phyloP scores from a whole-genome alignment of 2,329 filamentous ascomycete genomes.

The Trichoderma brevicompactum region DNA sequence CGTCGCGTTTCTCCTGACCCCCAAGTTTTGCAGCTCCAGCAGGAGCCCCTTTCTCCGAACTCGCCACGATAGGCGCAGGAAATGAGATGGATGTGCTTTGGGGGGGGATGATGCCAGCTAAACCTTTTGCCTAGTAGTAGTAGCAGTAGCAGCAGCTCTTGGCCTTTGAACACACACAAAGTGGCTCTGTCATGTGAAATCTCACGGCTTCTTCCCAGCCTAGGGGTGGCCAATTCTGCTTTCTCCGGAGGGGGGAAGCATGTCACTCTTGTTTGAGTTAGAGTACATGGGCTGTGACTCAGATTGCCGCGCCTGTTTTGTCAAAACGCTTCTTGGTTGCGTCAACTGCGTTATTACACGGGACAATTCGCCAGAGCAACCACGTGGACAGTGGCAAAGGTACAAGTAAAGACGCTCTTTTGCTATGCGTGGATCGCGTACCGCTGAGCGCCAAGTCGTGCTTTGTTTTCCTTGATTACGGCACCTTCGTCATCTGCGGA shows the following conservation, averaged over 20 bases:
- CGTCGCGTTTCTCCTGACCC: neutral
- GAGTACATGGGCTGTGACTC: slow-evolving; percentile 7
- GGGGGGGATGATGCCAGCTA: too few species aligned
- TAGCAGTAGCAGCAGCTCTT: neutral
- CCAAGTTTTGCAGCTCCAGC: slow-evolving; percentile 11
- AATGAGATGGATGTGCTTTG: too few species aligned
- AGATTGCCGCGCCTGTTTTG: neutral
- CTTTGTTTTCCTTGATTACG: too few species aligned
- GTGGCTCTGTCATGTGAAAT: slow-evolving; percentile 6
- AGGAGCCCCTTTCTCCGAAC: neutral
- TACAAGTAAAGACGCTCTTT: neutral
- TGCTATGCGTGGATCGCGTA: too few species aligned
- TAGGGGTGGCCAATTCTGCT: neutral
- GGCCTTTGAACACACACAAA: too few species aligned
- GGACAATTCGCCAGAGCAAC: neutral
- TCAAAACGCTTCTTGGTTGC: neutral
- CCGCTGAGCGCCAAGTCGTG: too few species aligned
- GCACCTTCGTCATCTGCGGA: slow-evolving; percentile 12
- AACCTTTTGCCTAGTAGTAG: neutral
- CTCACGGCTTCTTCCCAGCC: neutral
- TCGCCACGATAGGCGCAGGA: slow-evolving; percentile 3
- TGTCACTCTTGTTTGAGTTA: neutral
- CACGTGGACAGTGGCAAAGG: neutral
- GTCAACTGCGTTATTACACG: neutral
- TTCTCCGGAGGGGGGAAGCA: neutral